Evolutionary conservation across 2,329 filamentous ascomycete species (phyloP).

Genomic region (Colletotrichum sublineola): DNA sequence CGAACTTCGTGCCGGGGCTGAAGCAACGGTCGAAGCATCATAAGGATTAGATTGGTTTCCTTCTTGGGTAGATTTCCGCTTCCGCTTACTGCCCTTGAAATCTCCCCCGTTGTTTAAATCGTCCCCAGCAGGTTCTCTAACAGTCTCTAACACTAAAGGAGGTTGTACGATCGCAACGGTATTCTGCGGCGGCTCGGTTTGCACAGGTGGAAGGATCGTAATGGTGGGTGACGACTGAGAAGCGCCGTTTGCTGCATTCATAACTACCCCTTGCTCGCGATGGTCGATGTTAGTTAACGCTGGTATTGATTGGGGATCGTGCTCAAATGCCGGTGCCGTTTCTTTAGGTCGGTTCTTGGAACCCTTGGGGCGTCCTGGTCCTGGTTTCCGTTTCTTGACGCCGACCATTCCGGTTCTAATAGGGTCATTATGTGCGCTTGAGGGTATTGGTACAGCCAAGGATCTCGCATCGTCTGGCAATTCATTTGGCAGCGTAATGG

Average conservation of each 20-base stretch:
- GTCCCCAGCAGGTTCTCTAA: not conserved
- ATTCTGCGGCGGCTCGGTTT: not conserved
- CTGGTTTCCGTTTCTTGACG: constrained; percentile 52
- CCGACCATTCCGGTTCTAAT: constrained; percentile 43
- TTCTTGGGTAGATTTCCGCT: constrained; percentile 13
- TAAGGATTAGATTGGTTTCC: not conserved
- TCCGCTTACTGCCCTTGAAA: constrained; percentile 11
- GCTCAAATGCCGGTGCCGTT: not conserved
- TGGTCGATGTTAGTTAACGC: constrained; percentile 5
- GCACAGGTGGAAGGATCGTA: not conserved
- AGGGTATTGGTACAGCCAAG: not conserved
- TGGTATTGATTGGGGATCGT: not conserved
- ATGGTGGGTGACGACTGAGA: not conserved
- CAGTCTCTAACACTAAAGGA: not conserved
- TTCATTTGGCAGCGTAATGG: not conserved
- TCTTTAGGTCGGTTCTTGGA: constrained; percentile 64
- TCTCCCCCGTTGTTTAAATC: not conserved
- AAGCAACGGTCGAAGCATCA: not conserved
- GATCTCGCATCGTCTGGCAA: not conserved
- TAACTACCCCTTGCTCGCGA: not conserved
- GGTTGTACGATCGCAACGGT: not conserved
- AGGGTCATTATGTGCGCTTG: not conserved
- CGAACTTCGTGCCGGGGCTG: not conserved
- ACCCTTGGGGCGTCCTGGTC: constrained; percentile 62
- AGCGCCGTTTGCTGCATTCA: not conserved